A percentile compares a stretch with the other conserved stretches of the same genome.
phyloP scores from a whole-genome alignment of 202 grass and related monocot genomes.

The Schoenoplectus tabernaemontani region DNA sequence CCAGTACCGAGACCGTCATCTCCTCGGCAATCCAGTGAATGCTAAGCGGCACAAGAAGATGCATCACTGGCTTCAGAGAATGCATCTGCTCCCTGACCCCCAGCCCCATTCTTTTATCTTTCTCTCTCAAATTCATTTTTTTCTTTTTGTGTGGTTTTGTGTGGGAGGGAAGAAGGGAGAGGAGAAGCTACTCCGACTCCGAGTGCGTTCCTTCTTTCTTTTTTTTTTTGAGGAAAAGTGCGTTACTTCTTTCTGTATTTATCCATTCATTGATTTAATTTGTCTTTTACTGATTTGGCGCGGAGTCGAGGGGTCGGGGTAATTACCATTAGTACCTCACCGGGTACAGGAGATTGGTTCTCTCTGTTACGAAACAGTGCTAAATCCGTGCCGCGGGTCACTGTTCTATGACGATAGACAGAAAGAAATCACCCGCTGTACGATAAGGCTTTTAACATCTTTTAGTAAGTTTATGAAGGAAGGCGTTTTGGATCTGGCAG shows the following conservation, averaged over 20 bases:
- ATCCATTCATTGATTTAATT: not conserved
- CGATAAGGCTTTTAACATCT: not conserved
- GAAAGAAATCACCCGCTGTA: not conserved
- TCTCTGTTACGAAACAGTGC: not conserved
- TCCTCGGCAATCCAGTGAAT: slow-evolving; percentile 75
- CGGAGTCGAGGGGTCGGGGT: not conserved
- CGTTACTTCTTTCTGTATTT: not conserved
- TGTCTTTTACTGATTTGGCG: not conserved
- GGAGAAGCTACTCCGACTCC: too few species aligned
- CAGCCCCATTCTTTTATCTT: not conserved
- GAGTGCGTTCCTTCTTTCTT: too few species aligned
- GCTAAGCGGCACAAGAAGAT: slow-evolving; percentile 46
- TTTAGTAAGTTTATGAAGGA: not conserved
- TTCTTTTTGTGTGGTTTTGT: not conserved
- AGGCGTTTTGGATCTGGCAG: not conserved
- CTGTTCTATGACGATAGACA: not conserved
- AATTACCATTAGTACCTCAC: not conserved
- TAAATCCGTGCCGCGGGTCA: not conserved
- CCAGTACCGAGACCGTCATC: slow-evolving; percentile 83
- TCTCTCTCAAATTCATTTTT: not conserved
- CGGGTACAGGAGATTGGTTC: not conserved
- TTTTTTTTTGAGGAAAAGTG: not conserved
- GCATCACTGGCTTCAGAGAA: slow-evolving; percentile 33
- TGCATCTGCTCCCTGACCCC: slow-evolving; percentile 7
- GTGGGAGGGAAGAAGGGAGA: not conserved